Evolutionary conservation across 139 green algal species (phyloP).

Genomic region (Astrephomene gubernaculifera): DNA sequence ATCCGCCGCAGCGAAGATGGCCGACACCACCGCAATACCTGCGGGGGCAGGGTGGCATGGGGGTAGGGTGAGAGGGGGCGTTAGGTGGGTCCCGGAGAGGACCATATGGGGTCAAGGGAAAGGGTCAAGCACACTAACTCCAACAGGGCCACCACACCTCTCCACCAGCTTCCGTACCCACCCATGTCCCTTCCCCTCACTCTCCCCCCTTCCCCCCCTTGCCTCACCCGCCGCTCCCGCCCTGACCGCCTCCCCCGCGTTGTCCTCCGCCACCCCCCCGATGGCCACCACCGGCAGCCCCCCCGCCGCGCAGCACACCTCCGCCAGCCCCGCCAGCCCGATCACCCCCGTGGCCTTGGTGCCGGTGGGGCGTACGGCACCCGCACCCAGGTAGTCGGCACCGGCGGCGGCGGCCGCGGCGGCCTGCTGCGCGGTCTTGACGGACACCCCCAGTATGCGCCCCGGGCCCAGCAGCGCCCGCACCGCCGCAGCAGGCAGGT

Average conservation of each 20-base stretch:
- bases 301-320: slow-evolving; percentile 60
- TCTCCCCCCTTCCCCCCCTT: not conserved
- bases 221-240: slow-evolving; percentile 66
- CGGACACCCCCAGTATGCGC: slow-evolving; percentile 89
- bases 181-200: too few species aligned
- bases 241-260: slow-evolving; percentile 61
- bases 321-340: slow-evolving; percentile 73
- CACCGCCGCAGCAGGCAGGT: slow-evolving; percentile 76
- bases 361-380: slow-evolving; percentile 58
- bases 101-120: not conserved
- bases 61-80: not conserved
- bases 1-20: slow-evolving; percentile 77
- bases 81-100: not conserved
- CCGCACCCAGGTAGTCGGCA: slow-evolving; percentile 92
- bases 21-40: slow-evolving; percentile 86
- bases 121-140: not conserved
- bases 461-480: slow-evolving; percentile 66
- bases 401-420: slow-evolving; percentile 69
- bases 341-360: slow-evolving; percentile 90
- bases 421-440: slow-evolving; percentile 73
- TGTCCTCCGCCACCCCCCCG: slow-evolving; percentile 80
- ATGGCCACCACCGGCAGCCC: slow-evolving; percentile 92
- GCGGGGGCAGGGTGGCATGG: not conserved
- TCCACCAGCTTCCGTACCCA: too few species aligned
- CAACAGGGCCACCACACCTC: not conserved